These are phyloP conservation scores for Achaetomium macrosporum DNA, from an alignment of 2,329 filamentous ascomycete species.

Conservation along the genomic window DNA sequence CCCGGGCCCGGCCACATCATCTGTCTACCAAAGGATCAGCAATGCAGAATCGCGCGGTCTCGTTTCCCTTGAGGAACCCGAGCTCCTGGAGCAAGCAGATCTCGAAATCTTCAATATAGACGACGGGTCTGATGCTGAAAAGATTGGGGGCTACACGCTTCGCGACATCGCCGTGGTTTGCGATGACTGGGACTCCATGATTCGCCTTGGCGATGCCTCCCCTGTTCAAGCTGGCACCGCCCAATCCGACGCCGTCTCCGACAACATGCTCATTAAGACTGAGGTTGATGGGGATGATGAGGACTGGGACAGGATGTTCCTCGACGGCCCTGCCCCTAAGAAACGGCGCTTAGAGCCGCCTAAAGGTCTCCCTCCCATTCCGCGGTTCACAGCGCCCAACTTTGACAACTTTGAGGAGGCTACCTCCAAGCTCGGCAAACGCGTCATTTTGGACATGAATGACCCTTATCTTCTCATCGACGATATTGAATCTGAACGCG, in stretches of 20 bases:
- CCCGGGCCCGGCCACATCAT: constrained; percentile 50
- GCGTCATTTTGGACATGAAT: constrained; percentile 77
- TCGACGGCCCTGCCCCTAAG: constrained; percentile 49
- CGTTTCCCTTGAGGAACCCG: constrained; percentile 38
- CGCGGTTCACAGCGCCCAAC: constrained; percentile 58
- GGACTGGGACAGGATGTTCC: constrained; percentile 59
- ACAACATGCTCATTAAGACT: constrained; percentile 29
- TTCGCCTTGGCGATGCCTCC: constrained; percentile 40
- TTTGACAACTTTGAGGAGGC: constrained; percentile 76
- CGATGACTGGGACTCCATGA: constrained; percentile 72
- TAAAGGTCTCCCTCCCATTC: constrained; percentile 50
- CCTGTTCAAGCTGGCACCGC: constrained; percentile 11
- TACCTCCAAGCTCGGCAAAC: constrained; percentile 67
- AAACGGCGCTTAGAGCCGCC: constrained; percentile 55
- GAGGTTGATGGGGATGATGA: constrained; percentile 50
- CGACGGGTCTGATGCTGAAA: constrained; percentile 53
- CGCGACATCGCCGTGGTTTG: constrained; percentile 81
- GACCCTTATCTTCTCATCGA: constrained; percentile 85
- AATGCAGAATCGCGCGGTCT: constrained; percentile 45
- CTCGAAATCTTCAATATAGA: constrained; percentile 37
- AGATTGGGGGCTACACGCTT: constrained; percentile 67
- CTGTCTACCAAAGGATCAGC: constrained; percentile 52
- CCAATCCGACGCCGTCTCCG: constrained; percentile 14
- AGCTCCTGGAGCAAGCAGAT: constrained; percentile 37
- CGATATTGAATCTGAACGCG: constrained; percentile 59